Evolutionary conservation across 805 yeast species (phyloP), one percentile per base, ranked within the genome.

Genomic region (Wickerhamomyces bisporus): DNA sequence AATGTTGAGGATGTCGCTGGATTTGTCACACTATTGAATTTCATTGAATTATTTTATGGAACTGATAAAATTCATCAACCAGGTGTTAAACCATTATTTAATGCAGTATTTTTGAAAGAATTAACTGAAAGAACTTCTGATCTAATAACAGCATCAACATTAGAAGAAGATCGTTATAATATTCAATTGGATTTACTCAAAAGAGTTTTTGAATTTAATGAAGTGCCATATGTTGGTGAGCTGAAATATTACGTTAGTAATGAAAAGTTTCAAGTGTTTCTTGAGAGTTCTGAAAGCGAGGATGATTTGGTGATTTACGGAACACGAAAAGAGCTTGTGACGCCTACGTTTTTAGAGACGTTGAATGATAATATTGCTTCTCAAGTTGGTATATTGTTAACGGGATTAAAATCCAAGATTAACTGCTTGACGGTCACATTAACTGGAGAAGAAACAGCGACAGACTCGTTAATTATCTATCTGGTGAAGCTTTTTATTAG

Each of bases 201-300:
- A 30, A 61, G 62, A 28, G 60, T 66, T 32, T 55, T 65, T 35
- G 53, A 61, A 19, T 48, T 63, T 32, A 59, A 63, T 47, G 55
- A 60, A 39, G 50, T 62, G 34, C 61, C 80, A 53, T 88, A 85
- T 62, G 81, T 86, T 48, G 95, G 91, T 56, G 94, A 87, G 58
- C 74, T 77, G 51, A 86, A 84, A 15, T 65, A 75, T 10, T 65
- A 66, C 32, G 80, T 84, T 12, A 73, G 65, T 42, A 76, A 75
- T 45, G 85, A 81, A 31, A 81, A 73, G 55, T 74, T 86, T 42
- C 86, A 79, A 53, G 63, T 72, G 36, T 72, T 83, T 45, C 75
- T 89, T 12, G 95, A 95, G 17, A 91, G 93, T 21, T 88, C 94
- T 19, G 89, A 62, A 41, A 30, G 33, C 15, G 39, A 36, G 3